Evolutionary conservation across 805 yeast genomes (phyloP).

Genomic region (Nematodospora valgi): DNA sequence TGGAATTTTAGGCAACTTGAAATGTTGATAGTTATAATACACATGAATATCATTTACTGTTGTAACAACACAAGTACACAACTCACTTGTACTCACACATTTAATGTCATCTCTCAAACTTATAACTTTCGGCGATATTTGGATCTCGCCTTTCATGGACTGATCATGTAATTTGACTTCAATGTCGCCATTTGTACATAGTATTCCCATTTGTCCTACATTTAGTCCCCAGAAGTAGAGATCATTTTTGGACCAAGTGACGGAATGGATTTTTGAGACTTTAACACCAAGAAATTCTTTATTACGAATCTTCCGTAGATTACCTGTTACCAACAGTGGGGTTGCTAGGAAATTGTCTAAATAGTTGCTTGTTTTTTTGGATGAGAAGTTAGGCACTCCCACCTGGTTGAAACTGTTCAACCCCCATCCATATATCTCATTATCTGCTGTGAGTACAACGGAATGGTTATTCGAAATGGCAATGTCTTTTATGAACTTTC

Average conservation of each 20-base stretch:
- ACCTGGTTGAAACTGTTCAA: slow-evolving; percentile 63
- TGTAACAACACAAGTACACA: slow-evolving; percentile 64
- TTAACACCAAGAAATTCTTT: slow-evolving; percentile 41
- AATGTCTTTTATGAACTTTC: slow-evolving; percentile 27
- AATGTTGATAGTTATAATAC: slow-evolving; percentile 54
- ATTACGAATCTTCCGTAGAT: slow-evolving; percentile 30
- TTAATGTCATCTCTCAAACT: slow-evolving; percentile 49
- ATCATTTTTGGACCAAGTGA: slow-evolving; percentile 49
- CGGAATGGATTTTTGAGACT: slow-evolving; percentile 68
- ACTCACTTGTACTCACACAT: slow-evolving; percentile 61
- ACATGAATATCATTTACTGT: slow-evolving; percentile 59
- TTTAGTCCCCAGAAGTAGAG: slow-evolving; percentile 75
- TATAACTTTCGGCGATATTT: slow-evolving; percentile 35
- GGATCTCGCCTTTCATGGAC: slow-evolving; percentile 34
- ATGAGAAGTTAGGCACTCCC: slow-evolving; percentile 37
- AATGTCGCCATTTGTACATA: slow-evolving; percentile 13
- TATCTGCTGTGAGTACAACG: slow-evolving; percentile 49
- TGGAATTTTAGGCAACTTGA: slow-evolving; percentile 42
- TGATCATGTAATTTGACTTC: slow-evolving; percentile 29
- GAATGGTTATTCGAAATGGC: slow-evolving; percentile 68
- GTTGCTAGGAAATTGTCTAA: slow-evolving; percentile 27
- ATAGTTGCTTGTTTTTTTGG: slow-evolving; percentile 17
- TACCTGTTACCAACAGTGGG: slow-evolving; percentile 45
- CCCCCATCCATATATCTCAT: slow-evolving; percentile 78
- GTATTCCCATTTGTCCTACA: slow-evolving; percentile 75